These are phyloP conservation scores for Populus simonii DNA, from an alignment of 345 rosid species.

Conservation along the genomic window DNA sequence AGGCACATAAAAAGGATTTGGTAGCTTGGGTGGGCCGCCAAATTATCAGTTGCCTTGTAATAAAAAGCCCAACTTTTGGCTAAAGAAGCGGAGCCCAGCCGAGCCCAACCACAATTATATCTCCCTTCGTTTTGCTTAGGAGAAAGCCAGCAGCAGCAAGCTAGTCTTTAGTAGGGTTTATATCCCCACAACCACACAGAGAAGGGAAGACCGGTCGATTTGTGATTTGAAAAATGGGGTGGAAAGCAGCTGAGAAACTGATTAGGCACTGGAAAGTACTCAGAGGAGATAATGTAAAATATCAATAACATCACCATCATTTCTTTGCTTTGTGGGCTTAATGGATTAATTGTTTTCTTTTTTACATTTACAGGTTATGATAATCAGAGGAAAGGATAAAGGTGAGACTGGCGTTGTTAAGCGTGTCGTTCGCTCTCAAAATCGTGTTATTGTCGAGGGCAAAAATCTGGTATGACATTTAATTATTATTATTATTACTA, in stretches of 20 bases:
- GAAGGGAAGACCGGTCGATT: not conserved
- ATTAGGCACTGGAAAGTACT: conserved; percentile 95
- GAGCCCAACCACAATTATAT: too few relatives aligned
- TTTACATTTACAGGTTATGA: conserved; percentile 55
- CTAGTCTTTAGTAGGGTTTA: too few relatives aligned
- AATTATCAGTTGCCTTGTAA: too few relatives aligned
- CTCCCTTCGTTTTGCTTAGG: too few relatives aligned
- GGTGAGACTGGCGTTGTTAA: conserved; percentile 74
- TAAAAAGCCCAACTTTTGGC: too few relatives aligned
- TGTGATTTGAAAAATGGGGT: conserved; percentile 54
- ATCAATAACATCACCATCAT: not conserved
- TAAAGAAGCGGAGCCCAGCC: too few relatives aligned
- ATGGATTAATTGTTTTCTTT: not conserved
- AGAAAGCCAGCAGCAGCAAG: too few relatives aligned
- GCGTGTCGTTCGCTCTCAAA: conserved; percentile 80
- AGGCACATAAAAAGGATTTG: too few relatives aligned
- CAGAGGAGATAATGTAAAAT: conserved; percentile 85
- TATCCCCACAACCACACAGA: too few relatives aligned
- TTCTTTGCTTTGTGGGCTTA: not conserved
- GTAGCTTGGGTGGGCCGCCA: too few relatives aligned
- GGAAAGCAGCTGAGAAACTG: conserved; percentile 98
- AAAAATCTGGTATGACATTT: conserved; percentile 65
- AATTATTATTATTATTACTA: not conserved
- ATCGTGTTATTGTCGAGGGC: conserved; percentile 83
- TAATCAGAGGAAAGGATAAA: conserved; percentile 80